A percentile compares a stretch with the other conserved stretches of the same genome.
phyloP scores from a whole-genome alignment of 2,329 filamentous ascomycete genomes.

The Botrytis tulipae region DNA sequence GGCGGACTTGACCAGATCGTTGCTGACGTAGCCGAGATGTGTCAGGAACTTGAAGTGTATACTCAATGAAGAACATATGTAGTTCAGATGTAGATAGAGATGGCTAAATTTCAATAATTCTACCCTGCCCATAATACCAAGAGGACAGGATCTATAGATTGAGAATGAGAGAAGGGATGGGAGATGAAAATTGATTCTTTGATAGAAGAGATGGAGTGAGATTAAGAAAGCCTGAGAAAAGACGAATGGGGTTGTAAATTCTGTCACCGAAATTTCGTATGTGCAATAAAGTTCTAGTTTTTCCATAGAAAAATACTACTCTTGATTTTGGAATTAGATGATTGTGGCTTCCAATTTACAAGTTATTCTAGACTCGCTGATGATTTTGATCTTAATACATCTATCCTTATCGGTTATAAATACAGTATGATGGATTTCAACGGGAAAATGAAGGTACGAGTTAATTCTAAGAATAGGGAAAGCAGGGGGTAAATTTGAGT shows the following conservation, averaged over 20 bases:
- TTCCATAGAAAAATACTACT: neutral
- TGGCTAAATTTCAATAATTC: neutral
- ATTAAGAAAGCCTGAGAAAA: neutral
- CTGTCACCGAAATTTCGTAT: neutral
- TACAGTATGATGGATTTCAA: neutral
- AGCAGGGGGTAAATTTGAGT: neutral
- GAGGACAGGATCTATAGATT: neutral
- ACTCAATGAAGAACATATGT: too few relatives aligned
- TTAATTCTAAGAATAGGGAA: neutral
- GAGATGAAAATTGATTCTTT: neutral
- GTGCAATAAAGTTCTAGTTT: too few relatives aligned
- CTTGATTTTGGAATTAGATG: neutral
- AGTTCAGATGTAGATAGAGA: neutral
- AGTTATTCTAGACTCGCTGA: neutral
- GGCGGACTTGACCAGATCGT: neutral
- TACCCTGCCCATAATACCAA: too few relatives aligned
- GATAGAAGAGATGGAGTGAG: neutral
- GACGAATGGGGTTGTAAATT: neutral
- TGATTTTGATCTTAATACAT: neutral
- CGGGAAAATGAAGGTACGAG: neutral
- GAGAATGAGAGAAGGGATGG: neutral
- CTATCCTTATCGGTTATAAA: neutral
- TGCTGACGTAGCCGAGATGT: neutral
- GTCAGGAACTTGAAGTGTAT: neutral
- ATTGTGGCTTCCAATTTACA: neutral